These are phyloP conservation scores for Astrephomene gubernaculifera DNA, from an alignment of 139 green algal genomes.

Conservation along the genomic window DNA sequence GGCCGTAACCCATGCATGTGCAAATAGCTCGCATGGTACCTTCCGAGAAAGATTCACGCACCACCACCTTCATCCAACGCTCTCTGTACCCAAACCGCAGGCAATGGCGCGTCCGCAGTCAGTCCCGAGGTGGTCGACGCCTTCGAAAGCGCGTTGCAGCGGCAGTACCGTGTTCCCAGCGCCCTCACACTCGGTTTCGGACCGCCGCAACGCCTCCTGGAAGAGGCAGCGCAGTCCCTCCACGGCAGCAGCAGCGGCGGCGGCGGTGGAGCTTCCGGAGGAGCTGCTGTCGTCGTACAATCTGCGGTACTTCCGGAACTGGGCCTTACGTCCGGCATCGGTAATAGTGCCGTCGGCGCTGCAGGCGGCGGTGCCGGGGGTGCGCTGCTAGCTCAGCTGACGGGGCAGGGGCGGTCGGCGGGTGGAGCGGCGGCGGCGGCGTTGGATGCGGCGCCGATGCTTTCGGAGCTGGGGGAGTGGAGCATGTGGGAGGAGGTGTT, in stretches of 20 bases:
- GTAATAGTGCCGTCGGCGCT: not conserved
- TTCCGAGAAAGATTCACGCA: too few species aligned
- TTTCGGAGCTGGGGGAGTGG: slow-evolving; percentile 35
- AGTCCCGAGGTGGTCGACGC: too few species aligned
- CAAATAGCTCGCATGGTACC: too few species aligned
- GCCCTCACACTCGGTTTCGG: not conserved
- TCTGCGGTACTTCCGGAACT: slow-evolving; percentile 4
- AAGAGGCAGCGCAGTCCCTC: not conserved
- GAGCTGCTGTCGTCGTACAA: too few species aligned
- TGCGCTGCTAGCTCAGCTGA: not conserved
- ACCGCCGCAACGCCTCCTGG: not conserved
- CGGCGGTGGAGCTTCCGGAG: not conserved
- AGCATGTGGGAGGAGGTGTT: slow-evolving; percentile 37
- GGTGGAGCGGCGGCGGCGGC: not conserved
- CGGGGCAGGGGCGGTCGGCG: not conserved
- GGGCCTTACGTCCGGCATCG: not conserved
- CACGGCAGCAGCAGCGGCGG: not conserved
- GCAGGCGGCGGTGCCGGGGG: too few species aligned
- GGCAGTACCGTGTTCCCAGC: slow-evolving; percentile 8
- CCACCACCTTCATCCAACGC: too few species aligned
- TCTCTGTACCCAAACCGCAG: too few species aligned
- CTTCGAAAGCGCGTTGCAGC: not conserved
- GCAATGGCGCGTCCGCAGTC: too few species aligned
- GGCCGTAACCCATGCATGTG: too few species aligned
- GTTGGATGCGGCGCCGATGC: slow-evolving; percentile 5